Percentiles rank a stretch among this genome's conserved stretches.
These are phyloP conservation scores for Sideroxylon spinosum DNA, from an alignment of 179 eudicot genomes.

Conservation along the genomic window DNA sequence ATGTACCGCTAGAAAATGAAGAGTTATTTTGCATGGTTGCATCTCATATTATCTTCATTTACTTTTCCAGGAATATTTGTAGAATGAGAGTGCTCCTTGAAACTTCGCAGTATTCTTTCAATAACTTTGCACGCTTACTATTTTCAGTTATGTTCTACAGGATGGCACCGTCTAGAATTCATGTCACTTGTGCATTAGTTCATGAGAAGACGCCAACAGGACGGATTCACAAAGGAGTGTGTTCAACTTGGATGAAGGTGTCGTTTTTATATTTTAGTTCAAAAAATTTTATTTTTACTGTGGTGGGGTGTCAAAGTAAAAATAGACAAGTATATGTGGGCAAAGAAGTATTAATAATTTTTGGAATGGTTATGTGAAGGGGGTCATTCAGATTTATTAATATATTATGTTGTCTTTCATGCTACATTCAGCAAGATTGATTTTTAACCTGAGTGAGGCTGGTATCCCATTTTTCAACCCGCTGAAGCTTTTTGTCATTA, in stretches of 20 bases:
- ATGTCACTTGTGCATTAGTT: conserved; percentile 91
- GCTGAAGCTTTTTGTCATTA: neutral
- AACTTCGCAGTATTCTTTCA: conserved; percentile 1
- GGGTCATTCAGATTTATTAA: neutral
- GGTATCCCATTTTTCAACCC: neutral
- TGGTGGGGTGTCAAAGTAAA: neutral
- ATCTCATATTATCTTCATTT: neutral
- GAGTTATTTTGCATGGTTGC: neutral
- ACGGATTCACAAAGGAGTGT: conserved; percentile 73
- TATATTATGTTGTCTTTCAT: too few species aligned
- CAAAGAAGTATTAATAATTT: too few species aligned
- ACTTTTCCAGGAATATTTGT: neutral
- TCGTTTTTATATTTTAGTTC: neutral
- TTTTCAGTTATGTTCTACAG: conserved; percentile 31
- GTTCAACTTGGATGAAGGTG: conserved; percentile 93
- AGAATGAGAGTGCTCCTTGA: neutral
- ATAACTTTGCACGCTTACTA: conserved; percentile 12
- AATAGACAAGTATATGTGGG: too few species aligned
- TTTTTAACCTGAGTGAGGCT: neutral
- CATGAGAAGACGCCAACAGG: conserved; percentile 73
- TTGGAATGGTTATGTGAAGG: neutral
- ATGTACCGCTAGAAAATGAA: neutral
- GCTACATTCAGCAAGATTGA: neutral
- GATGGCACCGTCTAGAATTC: conserved; percentile 79
- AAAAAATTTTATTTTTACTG: neutral